A percentile compares a stretch with the other conserved stretches of the same genome.
Conservation (phyloP, 305 asterid species). For the Fraxinus paxiana region DNA sequence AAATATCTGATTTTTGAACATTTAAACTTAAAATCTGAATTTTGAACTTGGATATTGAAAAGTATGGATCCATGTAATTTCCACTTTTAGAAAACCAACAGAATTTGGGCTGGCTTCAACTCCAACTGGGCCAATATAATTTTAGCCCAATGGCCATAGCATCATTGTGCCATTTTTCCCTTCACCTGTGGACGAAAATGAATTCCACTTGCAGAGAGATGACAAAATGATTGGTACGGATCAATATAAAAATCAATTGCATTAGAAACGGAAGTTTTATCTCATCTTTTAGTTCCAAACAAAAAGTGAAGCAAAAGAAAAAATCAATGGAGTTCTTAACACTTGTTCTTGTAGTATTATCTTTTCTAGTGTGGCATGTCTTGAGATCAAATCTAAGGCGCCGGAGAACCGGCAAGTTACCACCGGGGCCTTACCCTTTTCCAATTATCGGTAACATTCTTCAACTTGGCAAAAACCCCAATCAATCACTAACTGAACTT, state of each 20-base stretch:
- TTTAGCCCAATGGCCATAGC: no score
- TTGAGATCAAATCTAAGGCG: constrained; percentile 9
- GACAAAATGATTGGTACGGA: no score
- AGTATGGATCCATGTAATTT: no score
- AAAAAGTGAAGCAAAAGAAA: not conserved
- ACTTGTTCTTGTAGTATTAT: not conserved
- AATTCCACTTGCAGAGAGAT: not conserved
- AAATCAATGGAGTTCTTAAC: not conserved
- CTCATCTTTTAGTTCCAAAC: not conserved
- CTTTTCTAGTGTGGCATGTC: not conserved
- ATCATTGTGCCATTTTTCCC: no score
- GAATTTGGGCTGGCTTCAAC: no score
- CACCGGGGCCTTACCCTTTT: constrained; percentile 36
- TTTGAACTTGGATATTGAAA: no score
- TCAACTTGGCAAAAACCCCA: constrained; percentile 35
- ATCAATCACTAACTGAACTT: constrained; percentile 30
- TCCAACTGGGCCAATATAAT: no score
- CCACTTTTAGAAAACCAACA: no score
- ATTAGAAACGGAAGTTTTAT: not conserved
- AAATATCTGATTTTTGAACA: no score
- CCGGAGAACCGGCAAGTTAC: constrained; percentile 20
- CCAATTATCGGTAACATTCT: constrained; percentile 37
- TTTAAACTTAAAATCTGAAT: no score
- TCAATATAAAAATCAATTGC: not conserved
- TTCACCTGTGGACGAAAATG: no score